Base-by-base conservation (phyloP, 139 green algal species). In the Chlorella ohadii region DNA sequence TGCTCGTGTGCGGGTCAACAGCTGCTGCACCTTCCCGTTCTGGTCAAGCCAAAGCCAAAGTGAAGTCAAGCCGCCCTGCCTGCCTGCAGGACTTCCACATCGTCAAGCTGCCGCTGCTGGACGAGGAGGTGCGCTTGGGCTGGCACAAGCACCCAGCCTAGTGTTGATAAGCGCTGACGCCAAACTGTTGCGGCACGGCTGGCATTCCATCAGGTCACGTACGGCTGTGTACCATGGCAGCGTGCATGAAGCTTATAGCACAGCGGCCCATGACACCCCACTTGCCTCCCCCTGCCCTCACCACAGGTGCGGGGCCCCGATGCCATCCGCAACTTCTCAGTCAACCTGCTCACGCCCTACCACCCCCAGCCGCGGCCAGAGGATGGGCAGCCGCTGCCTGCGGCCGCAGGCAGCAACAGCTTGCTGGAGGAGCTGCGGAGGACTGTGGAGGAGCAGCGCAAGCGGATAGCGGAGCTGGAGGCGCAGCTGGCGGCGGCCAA, bases 21-120 rank as follows among this genome's bases (percentile, higher is more conserved):
- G n/a, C n/a, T n/a, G n/a, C n/a, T n/a, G n/a, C n/a, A n/a, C n/a
- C n/a, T n/a, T n/a, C n/a, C n/a, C n/a, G n/a, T n/a, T n/a, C n/a
- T n/a, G n/a, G n/a, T n/a, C n/a, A n/a, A n/a, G n/a, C n/a, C n/a
- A n/a, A n/a, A n/a, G n/a, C n/a, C n/a, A n/a, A n/a, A n/a, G n/a
- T n/a, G n/a, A n/a, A n/a, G n/a, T n/a, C n/a, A n/a, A n/a, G n/a
- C n/a, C 51, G 11, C 22, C 51, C 51, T 59, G 51, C 51, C 15
- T 19, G 2, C 22, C 51, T 22, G 51, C 51, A 59, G 79, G 97
- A 99, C 85, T 97, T 97, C 84, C 92, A 98, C 88, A 89, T 98
- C 20, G 88, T 96, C 6, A 91, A 91, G 84, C 87, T 98, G 85
- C 97, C 97, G 27, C 87, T 99, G 79, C 88, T 98, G 36, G 92